phyloP scores from a whole-genome alignment of 805 yeast genomes.

The Candida mattraensis region DNA sequence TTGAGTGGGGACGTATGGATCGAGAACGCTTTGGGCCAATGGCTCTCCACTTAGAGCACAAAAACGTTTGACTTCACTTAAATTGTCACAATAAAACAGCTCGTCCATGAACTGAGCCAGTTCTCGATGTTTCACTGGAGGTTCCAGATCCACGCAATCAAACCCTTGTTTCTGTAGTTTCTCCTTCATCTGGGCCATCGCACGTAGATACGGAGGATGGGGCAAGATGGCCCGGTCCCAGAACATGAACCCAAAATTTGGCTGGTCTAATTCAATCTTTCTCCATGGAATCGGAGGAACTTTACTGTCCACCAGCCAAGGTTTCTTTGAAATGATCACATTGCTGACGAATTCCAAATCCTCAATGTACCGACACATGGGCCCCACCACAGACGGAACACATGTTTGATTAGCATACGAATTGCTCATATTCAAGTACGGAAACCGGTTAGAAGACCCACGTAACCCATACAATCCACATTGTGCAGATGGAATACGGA shows the following conservation, averaged over 20 bases:
- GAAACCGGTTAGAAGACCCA: conserved; percentile 37
- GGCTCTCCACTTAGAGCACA: conserved; percentile 35
- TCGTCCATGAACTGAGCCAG: conserved; percentile 27
- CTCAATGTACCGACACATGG: conserved; percentile 31
- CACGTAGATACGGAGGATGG: conserved; percentile 55
- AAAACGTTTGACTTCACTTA: conserved; percentile 25
- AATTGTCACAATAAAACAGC: conserved; percentile 26
- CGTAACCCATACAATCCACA: conserved; percentile 37
- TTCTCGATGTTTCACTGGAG: conserved; percentile 29
- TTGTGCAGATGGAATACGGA: conserved; percentile 35
- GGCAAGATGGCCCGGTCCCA: conserved; percentile 50
- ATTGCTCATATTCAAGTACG: conserved; percentile 31
- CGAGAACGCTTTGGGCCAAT: conserved; percentile 18
- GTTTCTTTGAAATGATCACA: conserved; percentile 38
- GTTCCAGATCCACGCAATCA: conserved; percentile 41
- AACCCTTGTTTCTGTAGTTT: conserved; percentile 38
- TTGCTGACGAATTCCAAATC: conserved; percentile 39
- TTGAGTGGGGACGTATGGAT: conserved; percentile 22
- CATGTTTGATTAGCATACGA: conserved; percentile 35
- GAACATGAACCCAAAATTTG: conserved; percentile 46
- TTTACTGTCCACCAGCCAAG: conserved; percentile 52
- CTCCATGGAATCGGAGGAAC: conserved; percentile 54
- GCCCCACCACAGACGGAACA: conserved; percentile 38
- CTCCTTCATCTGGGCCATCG: conserved; percentile 33
- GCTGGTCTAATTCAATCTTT: conserved; percentile 15